These are phyloP conservation scores for Penicillium sp. DNA, from an alignment of 2,329 filamentous ascomycete genomes.

Conservation along the genomic window DNA sequence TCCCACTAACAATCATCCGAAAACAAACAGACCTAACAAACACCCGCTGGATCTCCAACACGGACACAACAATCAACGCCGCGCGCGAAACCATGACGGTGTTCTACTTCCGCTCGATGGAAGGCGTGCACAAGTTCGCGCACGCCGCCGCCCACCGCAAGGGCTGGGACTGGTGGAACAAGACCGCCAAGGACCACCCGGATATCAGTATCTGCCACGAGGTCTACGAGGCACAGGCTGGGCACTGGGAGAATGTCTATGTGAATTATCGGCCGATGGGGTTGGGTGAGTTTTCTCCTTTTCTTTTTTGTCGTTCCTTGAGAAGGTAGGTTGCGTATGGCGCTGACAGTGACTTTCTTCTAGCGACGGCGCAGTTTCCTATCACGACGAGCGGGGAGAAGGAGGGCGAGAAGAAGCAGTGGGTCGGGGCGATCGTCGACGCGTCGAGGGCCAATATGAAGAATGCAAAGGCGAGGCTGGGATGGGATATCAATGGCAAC, in stretches of 20 bases:
- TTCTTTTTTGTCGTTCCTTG: neutral
- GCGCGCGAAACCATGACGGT: constrained; percentile 2
- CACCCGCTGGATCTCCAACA: constrained; percentile 6
- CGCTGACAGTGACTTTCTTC: neutral
- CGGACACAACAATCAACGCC: neutral
- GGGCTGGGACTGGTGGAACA: constrained; percentile 14
- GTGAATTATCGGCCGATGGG: constrained; percentile 10
- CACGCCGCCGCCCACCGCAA: constrained; percentile 7
- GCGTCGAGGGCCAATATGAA: constrained; percentile 9
- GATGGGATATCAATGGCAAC: neutral
- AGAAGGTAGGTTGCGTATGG: neutral
- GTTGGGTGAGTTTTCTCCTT: neutral
- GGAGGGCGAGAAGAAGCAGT: neutral
- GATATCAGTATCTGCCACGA: constrained; percentile 15
- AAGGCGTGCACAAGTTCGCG: constrained; percentile 8
- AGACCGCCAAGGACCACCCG: constrained; percentile 4
- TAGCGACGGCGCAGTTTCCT: constrained; percentile 6
- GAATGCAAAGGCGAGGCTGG: constrained; percentile 1
- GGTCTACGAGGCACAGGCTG: constrained; percentile 8
- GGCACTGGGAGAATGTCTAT: constrained; percentile 11
- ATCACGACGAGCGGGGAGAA: neutral
- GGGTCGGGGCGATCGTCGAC: constrained; percentile 8
- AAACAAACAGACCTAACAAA: constrained; percentile 4
- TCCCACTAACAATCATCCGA: neutral
- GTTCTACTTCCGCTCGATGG: constrained; percentile 9